Evolutionary conservation across 2,329 filamentous ascomycete genomes (phyloP), one percentile per base, ranked within the genome.

Genomic region (Pseudogymnoascus sp.): DNA sequence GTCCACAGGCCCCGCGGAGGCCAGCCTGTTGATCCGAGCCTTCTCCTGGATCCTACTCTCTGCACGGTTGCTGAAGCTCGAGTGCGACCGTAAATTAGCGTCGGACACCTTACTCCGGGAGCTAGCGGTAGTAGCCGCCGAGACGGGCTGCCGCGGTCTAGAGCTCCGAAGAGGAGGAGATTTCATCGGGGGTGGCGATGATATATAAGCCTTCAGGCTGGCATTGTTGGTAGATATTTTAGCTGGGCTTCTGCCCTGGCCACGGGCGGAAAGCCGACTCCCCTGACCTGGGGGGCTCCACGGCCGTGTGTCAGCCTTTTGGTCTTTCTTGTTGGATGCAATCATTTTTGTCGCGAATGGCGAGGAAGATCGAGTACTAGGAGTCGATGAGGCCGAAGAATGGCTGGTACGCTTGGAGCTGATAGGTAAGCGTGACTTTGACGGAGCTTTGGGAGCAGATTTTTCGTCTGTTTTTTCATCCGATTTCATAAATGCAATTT

Each of bases 141-240:
- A 91, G 21, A 96, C 87, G 8, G 89, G 87, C 71, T 91, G 87
- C 61, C 91, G 82, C n/a, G 90, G 90, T 44, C 90, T 82, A 44
- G 91, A 95, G 71, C 90, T 95, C 71, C 91, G 85, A 60, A 96
- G 78, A 9, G 88, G 85, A 3, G 91, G 91, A 1, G 92, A 96
- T 35, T 87, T 82, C 72, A 90, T 91, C 0, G 89, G 84, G 17
- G 82, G 80, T 47, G 89, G 85, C 35, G 84, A 79, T 64, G 88
- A 83, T 68, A 95, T 89, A 73, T 89, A 90, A 40, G 90, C 89
- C 69, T 88, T 87, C 11, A 95, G 80, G 61, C 84, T 86, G 69
- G 80, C 83, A 66, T 79, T 82, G 26, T 80, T 73, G 28, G 64
- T 67, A 23, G 62, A 64, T 61, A 64, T 36, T 61, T 69, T 70